Base-by-base conservation (phyloP, 2,329 filamentous ascomycete species). In the Scortechinia acanthostroma region DNA sequence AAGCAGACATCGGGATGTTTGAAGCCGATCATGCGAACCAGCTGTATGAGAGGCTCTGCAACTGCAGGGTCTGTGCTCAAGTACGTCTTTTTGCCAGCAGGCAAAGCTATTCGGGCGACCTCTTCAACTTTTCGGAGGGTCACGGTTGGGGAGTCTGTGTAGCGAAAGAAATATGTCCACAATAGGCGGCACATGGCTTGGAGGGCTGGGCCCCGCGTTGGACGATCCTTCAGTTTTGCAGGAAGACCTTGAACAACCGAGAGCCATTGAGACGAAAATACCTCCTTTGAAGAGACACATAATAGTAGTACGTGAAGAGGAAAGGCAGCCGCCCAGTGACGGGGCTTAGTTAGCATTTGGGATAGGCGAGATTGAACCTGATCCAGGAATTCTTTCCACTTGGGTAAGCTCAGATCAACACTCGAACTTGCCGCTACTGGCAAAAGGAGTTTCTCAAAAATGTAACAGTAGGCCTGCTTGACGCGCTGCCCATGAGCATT, bases 1-100 rank as follows among this genome's bases (percentile, higher is more conserved):
- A 97, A 95, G 63, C 91, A 97, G 51, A 95, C 85, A 55, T 98
- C 93, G 45, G 91, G 91, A 53, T 94, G 81, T 58, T 88, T 94
- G 68, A 86, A 96, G 2, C 91, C 94, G 56, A 98, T 90, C 56
- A 96, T 90, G 23, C 94, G 81, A 49, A 97, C 91, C 22, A 97
- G 81, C 55, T 97, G 91, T 46, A 97, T 91, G 51, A 97, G 68
- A 1, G 93, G 91, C 42, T 96, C 91, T 2, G 87, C 84, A 48
- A 94, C 84, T n/a, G 82, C 75, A 0, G 83, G 76, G 49, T 98
- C 93, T 2, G 88, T 88, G 0, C 87, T 89, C 20, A 94, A 72
- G 48, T 94, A 82, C 1, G 87, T 85, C 52, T 85, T 84, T 60
- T 86, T 93, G 4, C 88, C 83, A 13, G 81, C 75, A 19, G 91